phyloP scores from a whole-genome alignment of 2,329 filamentous ascomycete species.

The Penicillium sp. region DNA sequence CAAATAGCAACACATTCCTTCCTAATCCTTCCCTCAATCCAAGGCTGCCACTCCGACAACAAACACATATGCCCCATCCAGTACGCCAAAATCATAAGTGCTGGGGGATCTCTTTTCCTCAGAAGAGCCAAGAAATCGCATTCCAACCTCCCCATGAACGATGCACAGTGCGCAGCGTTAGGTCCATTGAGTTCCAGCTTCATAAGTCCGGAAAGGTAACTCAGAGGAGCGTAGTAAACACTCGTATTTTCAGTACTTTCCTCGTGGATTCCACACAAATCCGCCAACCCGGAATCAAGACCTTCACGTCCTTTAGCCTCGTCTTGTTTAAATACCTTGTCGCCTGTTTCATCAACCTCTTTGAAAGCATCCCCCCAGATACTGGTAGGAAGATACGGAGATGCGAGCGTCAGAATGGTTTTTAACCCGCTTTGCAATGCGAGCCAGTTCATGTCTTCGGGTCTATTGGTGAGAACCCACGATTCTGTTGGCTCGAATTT shows the following conservation, averaged over 20 bases:
- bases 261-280: constrained; percentile 31
- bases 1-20: constrained; percentile 33
- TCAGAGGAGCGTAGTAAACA: constrained; percentile 27
- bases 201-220: constrained; percentile 18
- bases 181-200: constrained; percentile 17
- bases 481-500: constrained; percentile 26
- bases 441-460: constrained; percentile 31
- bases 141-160: constrained; percentile 29
- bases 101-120: constrained; percentile 24
- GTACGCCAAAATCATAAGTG: constrained; percentile 29
- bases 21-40: constrained; percentile 30
- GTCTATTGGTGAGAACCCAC: constrained; percentile 29
- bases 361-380: constrained; percentile 29
- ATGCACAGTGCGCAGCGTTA: constrained; percentile 24
- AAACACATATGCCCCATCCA: constrained; percentile 36
- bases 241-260: constrained; percentile 18
- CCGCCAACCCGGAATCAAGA: constrained; percentile 26
- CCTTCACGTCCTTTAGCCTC: constrained; percentile 23
- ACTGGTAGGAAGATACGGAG: constrained; percentile 15
- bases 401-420: constrained; percentile 20
- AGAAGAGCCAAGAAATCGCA: constrained; percentile 26
- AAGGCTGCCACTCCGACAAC: constrained; percentile 29
- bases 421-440: constrained; percentile 30
- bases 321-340: constrained; percentile 13
- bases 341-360: constrained; percentile 14